Evolutionary conservation across 1,284 basidiomycete species (phyloP).

Genomic region (Trichosporon coremiiforme): DNA sequence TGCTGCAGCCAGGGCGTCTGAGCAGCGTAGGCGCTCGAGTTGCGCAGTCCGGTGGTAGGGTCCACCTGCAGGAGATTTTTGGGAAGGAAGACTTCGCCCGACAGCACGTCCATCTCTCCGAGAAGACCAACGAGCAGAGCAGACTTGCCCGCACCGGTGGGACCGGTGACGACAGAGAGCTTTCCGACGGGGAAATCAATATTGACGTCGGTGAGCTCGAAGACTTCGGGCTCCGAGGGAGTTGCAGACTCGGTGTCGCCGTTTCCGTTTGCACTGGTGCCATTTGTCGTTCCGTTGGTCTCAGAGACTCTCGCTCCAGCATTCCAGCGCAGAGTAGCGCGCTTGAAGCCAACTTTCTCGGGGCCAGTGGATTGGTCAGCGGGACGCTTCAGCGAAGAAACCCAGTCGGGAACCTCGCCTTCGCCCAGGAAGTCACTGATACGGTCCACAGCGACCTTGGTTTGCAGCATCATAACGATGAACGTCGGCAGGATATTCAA

Average conservation of each 20-base stretch:
- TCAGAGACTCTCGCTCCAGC: constrained; percentile 41
- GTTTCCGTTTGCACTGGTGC: background rate
- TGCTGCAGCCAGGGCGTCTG: constrained; percentile 81
- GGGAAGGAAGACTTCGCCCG: constrained; percentile 65
- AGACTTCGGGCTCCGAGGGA: constrained; percentile 45
- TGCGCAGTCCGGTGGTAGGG: constrained; percentile 64
- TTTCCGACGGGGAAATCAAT: constrained; percentile 71
- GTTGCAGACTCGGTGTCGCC: background rate
- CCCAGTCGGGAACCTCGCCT: constrained; percentile 74
- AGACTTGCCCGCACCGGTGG: constrained; percentile 70
- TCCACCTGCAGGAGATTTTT: constrained; percentile 68
- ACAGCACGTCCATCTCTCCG: constrained; percentile 67
- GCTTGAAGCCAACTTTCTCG: constrained; percentile 65
- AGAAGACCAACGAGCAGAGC: constrained; percentile 51
- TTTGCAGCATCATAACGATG: constrained; percentile 58
- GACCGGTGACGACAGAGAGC: constrained; percentile 70
- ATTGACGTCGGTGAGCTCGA: constrained; percentile 68
- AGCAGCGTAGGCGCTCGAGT: constrained; percentile 78
- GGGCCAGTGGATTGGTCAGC: constrained; percentile 28
- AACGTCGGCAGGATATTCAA: constrained; percentile 50
- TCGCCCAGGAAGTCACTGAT: constrained; percentile 79
- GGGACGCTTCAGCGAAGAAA: constrained; percentile 64
- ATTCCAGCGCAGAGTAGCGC: constrained; percentile 73
- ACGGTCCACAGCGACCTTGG: constrained; percentile 74
- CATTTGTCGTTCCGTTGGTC: constrained; percentile 32